These are phyloP conservation scores for Dothistroma septosporum DNA, from an alignment of 2,329 filamentous ascomycete species.

Conservation along the genomic window DNA sequence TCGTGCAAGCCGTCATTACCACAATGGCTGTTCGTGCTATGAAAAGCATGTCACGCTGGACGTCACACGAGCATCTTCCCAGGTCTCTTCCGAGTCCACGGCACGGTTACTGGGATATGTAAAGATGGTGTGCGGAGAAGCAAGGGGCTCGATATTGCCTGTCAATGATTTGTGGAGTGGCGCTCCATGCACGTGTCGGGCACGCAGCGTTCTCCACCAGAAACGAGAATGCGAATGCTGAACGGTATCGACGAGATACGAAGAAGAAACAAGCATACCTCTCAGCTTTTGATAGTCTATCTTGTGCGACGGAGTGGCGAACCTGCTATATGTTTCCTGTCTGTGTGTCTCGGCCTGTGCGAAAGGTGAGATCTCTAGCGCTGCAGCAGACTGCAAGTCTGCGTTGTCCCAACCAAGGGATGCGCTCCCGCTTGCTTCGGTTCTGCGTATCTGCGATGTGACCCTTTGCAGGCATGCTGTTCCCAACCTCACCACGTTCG, in stretches of 20 bases:
- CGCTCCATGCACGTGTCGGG: slow-evolving; percentile 2
- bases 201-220: neutral
- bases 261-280: neutral
- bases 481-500: slow-evolving; percentile 5
- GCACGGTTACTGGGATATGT: neutral
- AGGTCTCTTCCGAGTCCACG: neutral
- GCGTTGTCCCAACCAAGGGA: slow-evolving; percentile 6
- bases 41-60: neutral
- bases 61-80: neutral
- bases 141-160: slow-evolving; percentile 3
- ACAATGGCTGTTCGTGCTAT: neutral
- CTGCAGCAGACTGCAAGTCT: slow-evolving; percentile 9
- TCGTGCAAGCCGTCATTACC: neutral
- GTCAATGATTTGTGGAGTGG: neutral
- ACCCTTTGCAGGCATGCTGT: slow-evolving; percentile 4
- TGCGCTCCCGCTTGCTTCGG: neutral
- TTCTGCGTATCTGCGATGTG: neutral
- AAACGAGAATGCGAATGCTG: neutral
- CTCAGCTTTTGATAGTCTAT: neutral
- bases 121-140: slow-evolving; percentile 3
- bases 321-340: neutral
- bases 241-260: neutral
- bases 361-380: slow-evolving; percentile 2
- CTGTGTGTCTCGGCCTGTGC: neutral
- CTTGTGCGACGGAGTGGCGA: neutral